These are phyloP conservation scores for Wickerhamiella brachini DNA, from an alignment of 805 yeast genomes.

Conservation along the genomic window DNA sequence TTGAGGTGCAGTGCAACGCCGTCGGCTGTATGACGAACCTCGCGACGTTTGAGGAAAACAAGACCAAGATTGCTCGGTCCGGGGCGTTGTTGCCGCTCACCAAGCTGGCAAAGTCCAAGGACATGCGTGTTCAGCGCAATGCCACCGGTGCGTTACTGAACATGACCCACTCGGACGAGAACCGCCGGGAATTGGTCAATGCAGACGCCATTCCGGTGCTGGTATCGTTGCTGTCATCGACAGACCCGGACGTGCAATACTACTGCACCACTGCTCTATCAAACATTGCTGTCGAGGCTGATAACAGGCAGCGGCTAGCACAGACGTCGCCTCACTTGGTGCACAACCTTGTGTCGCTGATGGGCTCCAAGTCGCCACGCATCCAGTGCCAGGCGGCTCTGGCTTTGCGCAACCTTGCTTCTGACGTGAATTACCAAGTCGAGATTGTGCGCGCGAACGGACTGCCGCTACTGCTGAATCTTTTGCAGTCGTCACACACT, in stretches of 20 bases:
- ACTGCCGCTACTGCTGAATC: conserved; percentile 78
- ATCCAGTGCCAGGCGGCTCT: conserved; percentile 98
- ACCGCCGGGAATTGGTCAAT: conserved; percentile 88
- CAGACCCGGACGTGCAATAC: conserved; percentile 94
- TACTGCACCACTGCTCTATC: conserved; percentile 96
- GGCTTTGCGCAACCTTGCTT: conserved; percentile 88
- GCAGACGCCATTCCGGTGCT: conserved; percentile 98
- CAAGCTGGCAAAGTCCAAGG: conserved; percentile 84
- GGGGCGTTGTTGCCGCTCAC: conserved; percentile 94
- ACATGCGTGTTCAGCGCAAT: conserved; percentile 91
- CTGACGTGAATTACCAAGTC: conserved; percentile 89
- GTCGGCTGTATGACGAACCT: conserved; percentile 97
- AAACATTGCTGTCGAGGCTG: conserved; percentile 93
- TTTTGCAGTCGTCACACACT: conserved; percentile 78
- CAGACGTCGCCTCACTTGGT: conserved; percentile 90
- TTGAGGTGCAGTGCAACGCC: conserved; percentile 97
- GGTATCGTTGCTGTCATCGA: conserved; percentile 69
- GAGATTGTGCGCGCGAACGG: conserved; percentile 96
- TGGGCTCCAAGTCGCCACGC: conserved; percentile 87
- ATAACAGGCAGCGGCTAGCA: conserved; percentile 74
- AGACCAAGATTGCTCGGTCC: conserved; percentile 85
- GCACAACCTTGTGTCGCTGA: conserved; percentile 68
- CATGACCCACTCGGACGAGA: conserved; percentile 96
- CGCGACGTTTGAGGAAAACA: conserved; percentile 96
- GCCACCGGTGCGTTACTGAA: conserved; percentile 96